Percentiles rank a stretch among this genome's conserved stretches.
Evolutionary conservation across 2,329 filamentous ascomycete genomes (phyloP).

Genomic region (Aspergillus pseudoviridinutans): DNA sequence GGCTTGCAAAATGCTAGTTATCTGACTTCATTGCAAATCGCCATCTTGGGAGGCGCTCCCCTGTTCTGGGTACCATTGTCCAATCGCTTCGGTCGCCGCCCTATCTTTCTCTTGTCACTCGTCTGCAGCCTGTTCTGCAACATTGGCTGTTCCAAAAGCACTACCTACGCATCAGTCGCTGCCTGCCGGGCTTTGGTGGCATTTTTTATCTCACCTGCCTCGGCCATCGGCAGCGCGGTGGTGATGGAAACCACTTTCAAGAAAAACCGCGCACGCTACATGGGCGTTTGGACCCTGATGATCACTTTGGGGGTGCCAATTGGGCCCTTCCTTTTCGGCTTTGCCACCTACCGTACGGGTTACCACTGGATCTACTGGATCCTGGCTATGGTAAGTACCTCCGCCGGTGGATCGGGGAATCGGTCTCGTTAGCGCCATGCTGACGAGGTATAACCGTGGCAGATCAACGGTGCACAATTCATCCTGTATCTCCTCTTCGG

Average conservation of each 20-base stretch:
- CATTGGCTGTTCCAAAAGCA: slow-evolving; percentile 51
- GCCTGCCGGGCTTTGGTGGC: slow-evolving; percentile 50
- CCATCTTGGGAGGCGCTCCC: slow-evolving; percentile 50
- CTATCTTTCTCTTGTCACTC: slow-evolving; percentile 52
- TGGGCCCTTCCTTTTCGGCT: slow-evolving; percentile 35
- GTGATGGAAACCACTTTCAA: slow-evolving; percentile 58
- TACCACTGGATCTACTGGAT: slow-evolving; percentile 60
- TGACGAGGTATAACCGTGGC: no score
- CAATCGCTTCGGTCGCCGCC: slow-evolving; percentile 51
- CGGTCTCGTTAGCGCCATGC: no score
- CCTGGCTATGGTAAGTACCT: slow-evolving; percentile 48
- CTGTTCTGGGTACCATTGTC: slow-evolving; percentile 56
- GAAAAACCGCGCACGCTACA: slow-evolving; percentile 51
- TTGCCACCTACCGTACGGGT: slow-evolving; percentile 49
- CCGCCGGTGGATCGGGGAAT: no score
- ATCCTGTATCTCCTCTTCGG: slow-evolving; percentile 19
- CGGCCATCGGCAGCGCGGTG: slow-evolving; percentile 53
- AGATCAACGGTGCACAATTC: slow-evolving; percentile 51
- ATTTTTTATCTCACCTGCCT: slow-evolving; percentile 55
- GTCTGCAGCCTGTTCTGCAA: slow-evolving; percentile 50
- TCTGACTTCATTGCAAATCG: slow-evolving; percentile 53
- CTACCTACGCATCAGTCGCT: slow-evolving; percentile 48
- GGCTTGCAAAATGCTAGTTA: slow-evolving; percentile 50
- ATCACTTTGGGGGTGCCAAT: slow-evolving; percentile 48
- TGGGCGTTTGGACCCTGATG: slow-evolving; percentile 56